Conservation (phyloP, 2,329 filamentous ascomycete species). For the Diaporthe citri region DNA sequence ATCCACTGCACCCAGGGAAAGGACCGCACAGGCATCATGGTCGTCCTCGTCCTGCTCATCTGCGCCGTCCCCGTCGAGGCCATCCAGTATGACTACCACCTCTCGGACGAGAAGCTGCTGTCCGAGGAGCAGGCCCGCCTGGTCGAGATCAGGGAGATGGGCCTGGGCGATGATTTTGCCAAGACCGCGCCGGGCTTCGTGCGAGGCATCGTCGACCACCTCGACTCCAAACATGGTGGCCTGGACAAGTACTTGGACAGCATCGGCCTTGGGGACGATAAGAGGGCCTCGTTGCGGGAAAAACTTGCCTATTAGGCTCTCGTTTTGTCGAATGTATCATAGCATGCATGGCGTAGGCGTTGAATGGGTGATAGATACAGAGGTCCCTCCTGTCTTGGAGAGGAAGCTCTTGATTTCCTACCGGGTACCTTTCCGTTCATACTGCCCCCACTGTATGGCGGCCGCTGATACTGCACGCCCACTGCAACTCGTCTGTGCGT, state of each 20-base stretch:
- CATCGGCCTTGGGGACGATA: slow-evolving; percentile 68
- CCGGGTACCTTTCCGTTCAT: no score
- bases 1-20: slow-evolving; percentile 93
- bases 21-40: slow-evolving; percentile 81
- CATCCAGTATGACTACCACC: slow-evolving; percentile 79
- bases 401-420: neutral
- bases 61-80: slow-evolving; percentile 68
- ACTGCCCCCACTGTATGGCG: neutral
- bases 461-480: neutral
- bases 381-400: neutral
- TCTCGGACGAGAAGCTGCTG: slow-evolving; percentile 71
- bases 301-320: slow-evolving; percentile 55
- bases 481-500: neutral
- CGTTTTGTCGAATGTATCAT: neutral
- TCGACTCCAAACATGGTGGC: slow-evolving; percentile 74
- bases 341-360: slow-evolving; percentile 2
- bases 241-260: slow-evolving; percentile 73
- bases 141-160: slow-evolving; percentile 77
- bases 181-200: slow-evolving; percentile 76
- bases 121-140: slow-evolving; percentile 73
- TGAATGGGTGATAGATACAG: neutral
- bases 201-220: slow-evolving; percentile 65
- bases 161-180: slow-evolving; percentile 80
- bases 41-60: slow-evolving; percentile 76
- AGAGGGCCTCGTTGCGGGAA: slow-evolving; percentile 57